A percentile compares a stretch with the other conserved stretches of the same genome.
phyloP scores from a whole-genome alignment of 441 rosid genomes.

The Erodium texanum region DNA sequence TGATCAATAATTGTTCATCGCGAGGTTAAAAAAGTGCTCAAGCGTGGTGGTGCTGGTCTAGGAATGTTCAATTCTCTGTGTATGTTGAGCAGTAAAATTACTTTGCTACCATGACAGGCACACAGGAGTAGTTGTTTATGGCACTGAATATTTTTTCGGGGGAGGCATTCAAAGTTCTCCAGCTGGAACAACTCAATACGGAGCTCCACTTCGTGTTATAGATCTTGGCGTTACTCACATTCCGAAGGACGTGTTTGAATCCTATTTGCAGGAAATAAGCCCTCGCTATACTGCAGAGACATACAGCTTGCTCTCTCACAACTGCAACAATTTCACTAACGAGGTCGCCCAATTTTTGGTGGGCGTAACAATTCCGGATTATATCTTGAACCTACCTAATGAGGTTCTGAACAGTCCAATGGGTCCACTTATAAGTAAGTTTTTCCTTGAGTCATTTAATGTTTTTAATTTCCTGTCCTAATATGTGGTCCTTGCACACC shows the following conservation, averaged over 20 bases:
- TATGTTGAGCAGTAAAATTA: not conserved
- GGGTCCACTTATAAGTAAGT: slow-evolving; percentile 84
- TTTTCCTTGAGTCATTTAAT: not conserved
- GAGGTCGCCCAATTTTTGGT: slow-evolving; percentile 89
- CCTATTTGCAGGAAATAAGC: slow-evolving; percentile 70
- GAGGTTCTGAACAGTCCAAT: slow-evolving; percentile 89
- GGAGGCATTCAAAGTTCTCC: slow-evolving; percentile 71
- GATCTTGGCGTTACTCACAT: slow-evolving; percentile 76
- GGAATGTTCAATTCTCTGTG: not conserved
- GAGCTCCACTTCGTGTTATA: slow-evolving; percentile 56
- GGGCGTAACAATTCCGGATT: slow-evolving; percentile 66
- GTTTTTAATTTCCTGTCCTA: not conserved
- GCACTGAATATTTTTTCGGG: slow-evolving; percentile 72
- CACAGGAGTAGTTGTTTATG: slow-evolving; percentile 79
- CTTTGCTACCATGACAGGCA: slow-evolving; percentile 44
- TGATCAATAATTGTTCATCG: not conserved
- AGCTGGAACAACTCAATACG: slow-evolving; percentile 70
- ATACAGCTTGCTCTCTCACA: slow-evolving; percentile 71
- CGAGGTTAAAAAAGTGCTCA: not conserved
- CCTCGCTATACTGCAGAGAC: slow-evolving; percentile 82
- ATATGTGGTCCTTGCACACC: not conserved
- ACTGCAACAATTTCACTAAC: slow-evolving; percentile 87
- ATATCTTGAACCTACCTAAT: slow-evolving; percentile 73
- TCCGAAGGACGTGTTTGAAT: slow-evolving; percentile 75
- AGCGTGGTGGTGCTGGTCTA: not conserved